Conservation (phyloP, 148 eudicot genomes). For the Amaranthus palmeri region DNA sequence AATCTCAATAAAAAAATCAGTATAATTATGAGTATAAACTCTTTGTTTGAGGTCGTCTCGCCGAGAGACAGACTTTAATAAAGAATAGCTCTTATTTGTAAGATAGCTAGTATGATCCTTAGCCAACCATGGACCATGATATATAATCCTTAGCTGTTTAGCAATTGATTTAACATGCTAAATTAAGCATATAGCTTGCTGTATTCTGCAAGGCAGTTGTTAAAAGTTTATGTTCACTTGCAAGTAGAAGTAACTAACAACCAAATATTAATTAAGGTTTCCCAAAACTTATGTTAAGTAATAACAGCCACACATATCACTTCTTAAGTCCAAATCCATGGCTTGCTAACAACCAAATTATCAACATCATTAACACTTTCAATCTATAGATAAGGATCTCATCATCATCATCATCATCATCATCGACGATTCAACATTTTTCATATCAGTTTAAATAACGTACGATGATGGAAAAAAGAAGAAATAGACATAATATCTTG, state of each 20-base stretch:
- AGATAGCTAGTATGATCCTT: no score
- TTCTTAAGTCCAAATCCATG: not conserved
- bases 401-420: conserved; percentile 2
- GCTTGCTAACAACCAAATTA: conserved; percentile 10
- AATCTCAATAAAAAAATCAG: no score
- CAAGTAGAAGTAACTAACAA: conserved; percentile 6
- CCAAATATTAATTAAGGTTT: not conserved
- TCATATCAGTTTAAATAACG: not conserved
- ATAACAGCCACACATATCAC: not conserved
- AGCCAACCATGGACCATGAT: no score
- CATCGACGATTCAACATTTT: no score
- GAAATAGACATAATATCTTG: not conserved
- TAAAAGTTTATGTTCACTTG: not conserved
- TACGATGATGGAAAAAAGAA: not conserved
- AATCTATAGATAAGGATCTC: conserved; percentile 8
- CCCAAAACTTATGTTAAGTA: not conserved
- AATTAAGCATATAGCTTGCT: not conserved
- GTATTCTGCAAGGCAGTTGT: not conserved
- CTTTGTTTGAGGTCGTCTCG: no score
- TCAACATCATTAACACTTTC: conserved; percentile 16
- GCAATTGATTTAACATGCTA: no score
- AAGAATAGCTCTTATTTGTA: no score
- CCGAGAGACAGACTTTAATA: no score
- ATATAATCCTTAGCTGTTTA: no score
- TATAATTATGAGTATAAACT: no score